Conservation (phyloP, 2,329 filamentous ascomycete species). For the Trichoderma guizhouense region DNA sequence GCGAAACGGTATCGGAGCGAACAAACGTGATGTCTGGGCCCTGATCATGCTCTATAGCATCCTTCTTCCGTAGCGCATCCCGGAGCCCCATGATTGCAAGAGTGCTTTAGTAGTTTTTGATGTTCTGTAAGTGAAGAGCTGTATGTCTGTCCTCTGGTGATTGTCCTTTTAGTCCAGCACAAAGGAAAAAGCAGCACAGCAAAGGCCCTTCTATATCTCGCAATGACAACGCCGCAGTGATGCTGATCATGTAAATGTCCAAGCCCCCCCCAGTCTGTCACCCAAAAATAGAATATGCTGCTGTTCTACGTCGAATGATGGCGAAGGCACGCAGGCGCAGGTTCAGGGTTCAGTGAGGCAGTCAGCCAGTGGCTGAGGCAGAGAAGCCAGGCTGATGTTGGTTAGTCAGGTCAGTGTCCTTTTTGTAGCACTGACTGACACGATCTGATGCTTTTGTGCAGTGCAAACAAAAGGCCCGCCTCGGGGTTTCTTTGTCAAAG, state of each 20-base stretch:
- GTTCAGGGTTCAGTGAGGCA: not conserved
- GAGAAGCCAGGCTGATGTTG: not conserved
- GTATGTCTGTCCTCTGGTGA: not conserved
- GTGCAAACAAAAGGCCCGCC: not conserved
- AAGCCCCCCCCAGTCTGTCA: not conserved
- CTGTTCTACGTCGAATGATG: not conserved
- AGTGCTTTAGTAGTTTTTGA: not conserved
- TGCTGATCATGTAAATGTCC: not conserved
- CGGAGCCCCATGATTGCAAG: slow-evolving; percentile 46
- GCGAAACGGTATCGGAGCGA: slow-evolving; percentile 74
- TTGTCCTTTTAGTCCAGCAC: not conserved
- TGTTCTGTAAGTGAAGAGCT: not conserved
- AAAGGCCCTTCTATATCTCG: slow-evolving; percentile 1
- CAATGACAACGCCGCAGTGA: not conserved
- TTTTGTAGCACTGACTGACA: not conserved
- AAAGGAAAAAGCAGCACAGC: not conserved
- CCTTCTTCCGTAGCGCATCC: slow-evolving; percentile 54
- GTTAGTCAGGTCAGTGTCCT: not conserved
- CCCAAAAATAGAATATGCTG: not conserved
- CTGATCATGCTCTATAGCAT: slow-evolving; percentile 40
- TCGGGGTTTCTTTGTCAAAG: not conserved
- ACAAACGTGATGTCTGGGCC: slow-evolving; percentile 76
- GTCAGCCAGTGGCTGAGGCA: slow-evolving; percentile 4
- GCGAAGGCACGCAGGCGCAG: not conserved
- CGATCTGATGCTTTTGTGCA: not conserved